Base-by-base conservation (phyloP, 108 stramenopile genomes). In the Cyclotella distinguenda region DNA sequence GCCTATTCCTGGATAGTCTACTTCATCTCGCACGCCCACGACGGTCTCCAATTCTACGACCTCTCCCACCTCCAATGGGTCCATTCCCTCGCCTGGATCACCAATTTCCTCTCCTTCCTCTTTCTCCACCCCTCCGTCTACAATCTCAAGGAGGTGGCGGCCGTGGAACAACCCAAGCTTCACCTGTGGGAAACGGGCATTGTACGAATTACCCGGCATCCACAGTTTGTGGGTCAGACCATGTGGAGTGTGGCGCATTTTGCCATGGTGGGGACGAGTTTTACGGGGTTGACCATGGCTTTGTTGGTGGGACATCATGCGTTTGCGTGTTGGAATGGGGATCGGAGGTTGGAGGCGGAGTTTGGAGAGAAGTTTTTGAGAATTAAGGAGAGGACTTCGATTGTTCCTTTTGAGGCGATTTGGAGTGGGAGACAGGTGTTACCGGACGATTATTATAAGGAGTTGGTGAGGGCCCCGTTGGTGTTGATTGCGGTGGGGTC, bases 121-220 rank as follows among this genome's bases (percentile, higher is more conserved):
- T 95, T 98, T 73, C 66, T 98, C 47, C 97, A 98, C 84, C 97
- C 97, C 3, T 83, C 84, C 21, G 88, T 90, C 19, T 98, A 96
- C 79, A 98, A 98, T 71, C 71, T 98, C 27, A 86, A 90, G 59
- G 97, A 98, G 70, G 90, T 97, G 26, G 93, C 93, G 12, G 91
- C 90, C 15, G 81, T 94, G 5, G 84, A 93, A 47, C 70, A 60
- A 30, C 96, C 93, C 4, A 78, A 91, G 66, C 61, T 97, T 23
- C 86, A 81, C 63, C 57, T 98, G 47, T 98, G 94, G 94, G 96
- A 96, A 48, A 97, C 96, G 27, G 97, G 97, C 0, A 79, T 98
- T 12, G 95, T 86, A 53, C 83, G 97, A 11, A 96, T 98, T 70
- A 97, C 97, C 22, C 84, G 97, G 1, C 97, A 98, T 77, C 97